A percentile compares a stretch with the other conserved stretches of the same genome.
Evolutionary conservation across 441 rosid species (phyloP).

Genomic region (Omphalea diandra): DNA sequence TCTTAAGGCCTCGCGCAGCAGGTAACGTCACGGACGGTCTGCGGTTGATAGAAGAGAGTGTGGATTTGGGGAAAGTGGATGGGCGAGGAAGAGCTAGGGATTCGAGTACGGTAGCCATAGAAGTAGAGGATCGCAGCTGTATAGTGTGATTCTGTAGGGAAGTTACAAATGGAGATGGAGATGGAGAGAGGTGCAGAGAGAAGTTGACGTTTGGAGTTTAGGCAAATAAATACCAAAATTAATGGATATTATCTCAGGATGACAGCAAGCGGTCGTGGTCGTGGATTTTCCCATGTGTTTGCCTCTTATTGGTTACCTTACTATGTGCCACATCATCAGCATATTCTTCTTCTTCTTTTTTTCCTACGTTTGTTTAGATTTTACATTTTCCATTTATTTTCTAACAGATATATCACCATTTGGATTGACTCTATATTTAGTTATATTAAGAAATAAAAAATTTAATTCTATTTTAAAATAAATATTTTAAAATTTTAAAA

Average conservation of each 20-base stretch:
- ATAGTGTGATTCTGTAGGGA: neutral
- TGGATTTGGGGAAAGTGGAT: constrained; percentile 25
- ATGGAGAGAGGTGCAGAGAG: constrained; percentile 14
- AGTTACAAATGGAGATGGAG: constrained; percentile 11
- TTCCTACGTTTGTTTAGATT: no score
- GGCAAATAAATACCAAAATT: no score
- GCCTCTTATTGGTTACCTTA: neutral
- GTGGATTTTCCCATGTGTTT: neutral
- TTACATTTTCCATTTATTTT: no score
- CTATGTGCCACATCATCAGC: neutral
- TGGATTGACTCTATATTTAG: no score
- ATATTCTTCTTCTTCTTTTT: neutral
- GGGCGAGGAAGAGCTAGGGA: constrained; percentile 41
- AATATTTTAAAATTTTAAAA: no score
- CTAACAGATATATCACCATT: no score
- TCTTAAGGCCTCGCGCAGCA: constrained; percentile 47
- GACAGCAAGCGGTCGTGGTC: neutral
- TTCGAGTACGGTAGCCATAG: constrained; percentile 64
- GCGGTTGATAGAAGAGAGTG: constrained; percentile 25
- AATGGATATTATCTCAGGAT: neutral
- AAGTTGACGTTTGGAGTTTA: constrained; percentile 9
- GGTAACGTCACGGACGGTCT: constrained; percentile 34
- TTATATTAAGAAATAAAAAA: no score
- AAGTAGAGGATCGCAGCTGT: constrained; percentile 8
- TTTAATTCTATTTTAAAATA: no score